Conservation (phyloP, 1,284 basidiomycete genomes). For the Sporisorium graminicola region DNA sequence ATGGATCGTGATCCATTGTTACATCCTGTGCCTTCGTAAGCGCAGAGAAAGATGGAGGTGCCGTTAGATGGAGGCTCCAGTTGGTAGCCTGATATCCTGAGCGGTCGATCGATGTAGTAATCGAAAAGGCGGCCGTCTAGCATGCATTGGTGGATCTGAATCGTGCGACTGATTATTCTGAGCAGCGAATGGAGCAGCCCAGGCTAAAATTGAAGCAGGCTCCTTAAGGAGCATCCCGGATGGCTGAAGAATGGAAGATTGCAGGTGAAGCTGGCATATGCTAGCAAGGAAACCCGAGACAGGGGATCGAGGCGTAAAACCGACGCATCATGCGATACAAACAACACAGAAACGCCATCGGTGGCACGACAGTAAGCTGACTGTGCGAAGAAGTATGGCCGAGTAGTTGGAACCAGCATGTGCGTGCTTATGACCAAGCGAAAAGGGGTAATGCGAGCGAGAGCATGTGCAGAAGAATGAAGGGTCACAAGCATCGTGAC, state of each 20-base stretch:
- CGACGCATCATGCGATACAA: conserved; percentile 33
- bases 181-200: too few relatives aligned
- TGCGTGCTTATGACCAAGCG: background rate
- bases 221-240: background rate
- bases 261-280: conserved; percentile 6
- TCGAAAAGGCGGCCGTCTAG: background rate
- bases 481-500: conserved; percentile 21
- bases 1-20: background rate
- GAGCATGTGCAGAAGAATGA: background rate
- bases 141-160: background rate
- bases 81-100: background rate
- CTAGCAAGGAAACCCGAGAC: conserved; percentile 1
- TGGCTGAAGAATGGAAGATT: background rate
- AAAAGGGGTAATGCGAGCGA: background rate
- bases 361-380: conserved; percentile 16
- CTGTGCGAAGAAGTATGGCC: background rate
- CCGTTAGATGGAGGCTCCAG: background rate
- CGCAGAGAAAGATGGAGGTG: background rate
- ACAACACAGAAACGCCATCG: conserved; percentile 14
- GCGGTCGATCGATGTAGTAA: background rate
- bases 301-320: background rate
- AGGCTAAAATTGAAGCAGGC: background rate
- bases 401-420: background rate
- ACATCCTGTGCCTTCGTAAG: background rate
- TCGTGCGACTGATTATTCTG: background rate